Evolutionary conservation across 768 basidiomycete species (phyloP), one percentile per base, ranked within the genome.

Genomic region (Filobasidium floriforme): DNA sequence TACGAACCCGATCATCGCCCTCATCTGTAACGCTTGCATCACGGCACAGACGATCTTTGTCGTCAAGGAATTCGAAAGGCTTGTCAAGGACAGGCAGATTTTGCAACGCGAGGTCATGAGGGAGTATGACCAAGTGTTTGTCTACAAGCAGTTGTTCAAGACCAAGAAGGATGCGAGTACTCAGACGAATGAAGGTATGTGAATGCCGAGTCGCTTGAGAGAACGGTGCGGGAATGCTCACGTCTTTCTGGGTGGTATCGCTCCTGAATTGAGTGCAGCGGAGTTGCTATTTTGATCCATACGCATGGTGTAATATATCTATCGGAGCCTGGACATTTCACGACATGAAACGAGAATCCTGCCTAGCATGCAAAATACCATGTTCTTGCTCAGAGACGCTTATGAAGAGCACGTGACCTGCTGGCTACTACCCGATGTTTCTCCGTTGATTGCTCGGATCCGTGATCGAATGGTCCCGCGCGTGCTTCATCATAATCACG

Each of bases 41-140:
- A 68, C 62, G 7, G 59, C 61, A 7, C 73, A 73, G 54, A 67
- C 73, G 51, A 67, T 68, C 14, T 71, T 75, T 60, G 65, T 76
- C 29, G 69, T 75, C 7, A 69, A 63, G 29, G 67, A 68, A 22
- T 76, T 69, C 59, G 65, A 71, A 15, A 74, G 76, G 54, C 67
- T 78, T 40, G 73, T 76, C 54, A 75, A 74, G 57, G 77, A 78
- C 62, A 66, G 71, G 51, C 72, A 74, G 73, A 60, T 75, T 11
- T 68, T 78, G 46, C 68, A 68, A 40, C 70, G 74, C 12, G 77
- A 78, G 65, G 77, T 78, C 24, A 78, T 78, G 77, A 68, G 74
- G 59, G 77, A 78, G 69, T 78, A 78, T 60, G 75, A 78, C 61
- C 68, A 71, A 60, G 63, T 74, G 49, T 78, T 78, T 57, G 77